Evolutionary conservation across 2,329 filamentous ascomycete genomes (phyloP).

Genomic region (Claviceps pusilla): DNA sequence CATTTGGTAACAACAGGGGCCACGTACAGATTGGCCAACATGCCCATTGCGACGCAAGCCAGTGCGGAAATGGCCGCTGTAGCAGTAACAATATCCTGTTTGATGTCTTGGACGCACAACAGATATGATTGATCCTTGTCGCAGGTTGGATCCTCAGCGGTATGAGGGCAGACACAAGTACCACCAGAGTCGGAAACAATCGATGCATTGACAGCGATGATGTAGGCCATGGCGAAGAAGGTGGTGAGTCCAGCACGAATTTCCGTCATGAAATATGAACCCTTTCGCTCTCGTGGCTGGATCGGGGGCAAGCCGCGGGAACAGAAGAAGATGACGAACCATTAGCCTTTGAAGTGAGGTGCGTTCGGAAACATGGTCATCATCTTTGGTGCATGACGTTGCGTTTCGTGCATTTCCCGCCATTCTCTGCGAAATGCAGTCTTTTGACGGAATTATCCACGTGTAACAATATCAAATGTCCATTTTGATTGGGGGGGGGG

Average conservation of each 20-base stretch:
- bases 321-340: not conserved
- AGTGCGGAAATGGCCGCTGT: slow-evolving; percentile 72
- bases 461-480: not conserved
- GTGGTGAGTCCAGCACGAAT: slow-evolving; percentile 69
- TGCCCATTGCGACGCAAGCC: slow-evolving; percentile 68
- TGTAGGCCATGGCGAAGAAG: slow-evolving; percentile 51
- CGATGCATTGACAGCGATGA: slow-evolving; percentile 37
- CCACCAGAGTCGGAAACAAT: slow-evolving; percentile 52
- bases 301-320: not conserved
- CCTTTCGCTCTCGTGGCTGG: slow-evolving; percentile 57
- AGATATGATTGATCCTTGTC: slow-evolving; percentile 40
- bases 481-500: too few species aligned
- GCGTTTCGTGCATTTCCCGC: not conserved
- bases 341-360: not conserved
- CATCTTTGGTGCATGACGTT: not conserved
- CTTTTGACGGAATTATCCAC: not conserved
- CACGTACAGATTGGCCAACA: slow-evolving; percentile 58
- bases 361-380: not conserved
- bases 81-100: slow-evolving; percentile 68
- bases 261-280: slow-evolving; percentile 68
- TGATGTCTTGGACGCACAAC: slow-evolving; percentile 48
- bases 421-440: not conserved
- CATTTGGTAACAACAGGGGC: not conserved
- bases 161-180: slow-evolving; percentile 55
- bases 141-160: slow-evolving; percentile 37